A percentile compares a stretch with the other conserved stretches of the same genome.
Conservation (phyloP, 345 rosid genomes). For the Eucalyptus regnans region DNA sequence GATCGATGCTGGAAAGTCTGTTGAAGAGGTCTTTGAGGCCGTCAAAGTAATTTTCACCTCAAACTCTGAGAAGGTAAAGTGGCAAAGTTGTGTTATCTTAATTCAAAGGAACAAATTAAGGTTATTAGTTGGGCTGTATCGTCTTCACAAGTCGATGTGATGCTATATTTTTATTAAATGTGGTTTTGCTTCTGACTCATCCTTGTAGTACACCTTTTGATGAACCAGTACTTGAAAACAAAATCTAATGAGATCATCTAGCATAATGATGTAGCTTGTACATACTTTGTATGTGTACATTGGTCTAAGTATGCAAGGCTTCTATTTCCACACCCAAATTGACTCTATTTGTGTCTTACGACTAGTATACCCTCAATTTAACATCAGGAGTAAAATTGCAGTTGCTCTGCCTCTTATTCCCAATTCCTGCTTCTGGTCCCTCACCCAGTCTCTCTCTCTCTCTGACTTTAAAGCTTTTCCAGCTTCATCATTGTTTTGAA, state of each 20-base stretch:
- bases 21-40: constrained; percentile 48
- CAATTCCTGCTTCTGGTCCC: neutral
- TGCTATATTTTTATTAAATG: neutral
- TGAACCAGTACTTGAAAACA: neutral
- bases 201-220: neutral
- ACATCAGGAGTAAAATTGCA: neutral
- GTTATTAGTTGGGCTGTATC: neutral
- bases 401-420: neutral
- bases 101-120: neutral
- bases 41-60: constrained; percentile 33
- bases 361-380: neutral
- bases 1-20: constrained; percentile 65
- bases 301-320: neutral
- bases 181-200: neutral
- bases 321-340: neutral
- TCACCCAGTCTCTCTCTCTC: neutral
- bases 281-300: neutral
- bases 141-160: neutral
- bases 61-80: constrained; percentile 31
- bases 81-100: neutral
- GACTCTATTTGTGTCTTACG: neutral
- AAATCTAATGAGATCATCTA: neutral
- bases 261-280: neutral
- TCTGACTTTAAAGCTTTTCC: neutral
- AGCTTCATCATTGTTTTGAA: neutral